phyloP scores from a whole-genome alignment of 495 filamentous ascomycete species.

The Parmelia sp. region DNA sequence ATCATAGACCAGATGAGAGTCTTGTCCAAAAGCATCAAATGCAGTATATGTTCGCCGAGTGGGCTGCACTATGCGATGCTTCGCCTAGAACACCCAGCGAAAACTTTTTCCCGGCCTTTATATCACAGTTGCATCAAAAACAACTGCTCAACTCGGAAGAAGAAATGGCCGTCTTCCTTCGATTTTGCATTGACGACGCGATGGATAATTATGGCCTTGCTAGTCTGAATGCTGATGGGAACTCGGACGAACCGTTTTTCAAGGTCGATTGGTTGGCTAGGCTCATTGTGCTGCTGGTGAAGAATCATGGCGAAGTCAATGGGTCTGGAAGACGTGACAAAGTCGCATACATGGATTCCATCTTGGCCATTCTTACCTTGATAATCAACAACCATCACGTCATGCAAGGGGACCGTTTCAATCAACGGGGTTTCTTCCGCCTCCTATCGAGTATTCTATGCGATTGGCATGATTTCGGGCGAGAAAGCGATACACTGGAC shows the following conservation, averaged over 20 bases:
- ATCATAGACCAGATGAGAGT: conserved; percentile 44
- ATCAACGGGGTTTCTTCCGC: conserved; percentile 83
- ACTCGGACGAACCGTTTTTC: conserved; percentile 63
- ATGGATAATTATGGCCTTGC: conserved; percentile 69
- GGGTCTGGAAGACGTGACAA: conserved; percentile 55
- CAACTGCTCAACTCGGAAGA: conserved; percentile 64
- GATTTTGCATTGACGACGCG: conserved; percentile 72
- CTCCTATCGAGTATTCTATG: conserved; percentile 80
- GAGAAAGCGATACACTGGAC: conserved; percentile 46
- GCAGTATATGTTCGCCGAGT: conserved; percentile 92
- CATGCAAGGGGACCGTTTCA: conserved; percentile 74
- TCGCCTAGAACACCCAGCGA: conserved; percentile 54
- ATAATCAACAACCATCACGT: conserved; percentile 81
- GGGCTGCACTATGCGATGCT: conserved; percentile 76
- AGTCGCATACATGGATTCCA: conserved; percentile 62
- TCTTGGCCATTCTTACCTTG: conserved; percentile 67
- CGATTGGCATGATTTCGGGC: conserved; percentile 47
- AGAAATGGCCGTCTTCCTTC: conserved; percentile 70
- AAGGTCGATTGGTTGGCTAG: conserved; percentile 83
- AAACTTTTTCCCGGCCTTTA: conserved; percentile 66
- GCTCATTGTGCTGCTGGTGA: conserved; percentile 68
- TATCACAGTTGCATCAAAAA: conserved; percentile 72
- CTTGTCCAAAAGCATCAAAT: conserved; percentile 66
- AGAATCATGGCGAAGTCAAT: conserved; percentile 55
- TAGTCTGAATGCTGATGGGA: conserved; percentile 50